These are phyloP conservation scores for Arthonia radiata DNA, from an alignment of 495 filamentous ascomycete species.

Conservation along the genomic window DNA sequence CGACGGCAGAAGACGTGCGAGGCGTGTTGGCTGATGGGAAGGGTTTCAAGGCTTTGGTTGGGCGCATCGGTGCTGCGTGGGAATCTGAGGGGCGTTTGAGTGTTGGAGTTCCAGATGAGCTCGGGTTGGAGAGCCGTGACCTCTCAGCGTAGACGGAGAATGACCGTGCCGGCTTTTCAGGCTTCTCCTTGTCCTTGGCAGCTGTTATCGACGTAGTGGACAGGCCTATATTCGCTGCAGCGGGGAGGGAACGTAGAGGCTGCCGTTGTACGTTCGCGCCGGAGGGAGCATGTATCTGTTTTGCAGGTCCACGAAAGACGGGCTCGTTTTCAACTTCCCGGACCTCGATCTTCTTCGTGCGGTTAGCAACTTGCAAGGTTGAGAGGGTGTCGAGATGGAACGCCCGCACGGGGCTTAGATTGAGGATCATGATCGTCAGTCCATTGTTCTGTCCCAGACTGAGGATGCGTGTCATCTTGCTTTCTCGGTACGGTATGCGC, in stretches of 20 bases:
- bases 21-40: constrained; percentile 14
- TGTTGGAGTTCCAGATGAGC: constrained; percentile 17
- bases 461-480: constrained; percentile 91
- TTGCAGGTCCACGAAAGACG: constrained; percentile 40
- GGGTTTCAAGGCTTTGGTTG: too few species aligned
- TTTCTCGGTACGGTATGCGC: constrained; percentile 80
- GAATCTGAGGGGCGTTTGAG: constrained; percentile 10
- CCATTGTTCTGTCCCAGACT: constrained; percentile 89
- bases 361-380: constrained; percentile 81
- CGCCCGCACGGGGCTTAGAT: constrained; percentile 60
- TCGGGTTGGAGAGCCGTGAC: constrained; percentile 10
- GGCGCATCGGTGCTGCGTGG: constrained; percentile 6
- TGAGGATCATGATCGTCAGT: constrained; percentile 88
- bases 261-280: constrained; percentile 34
- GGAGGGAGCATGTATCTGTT: constrained; percentile 7
- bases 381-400: constrained; percentile 89
- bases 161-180: constrained; percentile 53
- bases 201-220: constrained; percentile 26
- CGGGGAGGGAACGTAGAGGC: constrained; percentile 46
- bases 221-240: constrained; percentile 31
- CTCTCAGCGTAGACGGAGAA: constrained; percentile 68
- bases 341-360: constrained; percentile 91
- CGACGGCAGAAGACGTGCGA: constrained; percentile 20
- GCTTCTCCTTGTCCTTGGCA: constrained; percentile 22
- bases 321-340: constrained; percentile 85